Percentiles rank a stretch among this genome's conserved stretches.
These are phyloP conservation scores for Quercus gilva DNA, from an alignment of 306 rosid species.

Conservation along the genomic window DNA sequence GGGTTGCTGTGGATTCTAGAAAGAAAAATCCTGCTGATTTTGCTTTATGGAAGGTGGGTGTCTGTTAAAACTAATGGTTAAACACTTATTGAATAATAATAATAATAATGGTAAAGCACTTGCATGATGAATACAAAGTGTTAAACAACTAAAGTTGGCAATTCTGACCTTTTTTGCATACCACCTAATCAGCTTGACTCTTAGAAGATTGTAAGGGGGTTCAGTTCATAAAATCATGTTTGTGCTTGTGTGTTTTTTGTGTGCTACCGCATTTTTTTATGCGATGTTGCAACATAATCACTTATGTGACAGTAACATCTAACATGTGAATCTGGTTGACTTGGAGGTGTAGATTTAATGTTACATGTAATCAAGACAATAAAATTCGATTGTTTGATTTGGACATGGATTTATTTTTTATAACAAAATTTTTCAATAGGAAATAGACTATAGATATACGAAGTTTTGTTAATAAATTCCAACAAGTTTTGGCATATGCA, in stretches of 20 bases:
- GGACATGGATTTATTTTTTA: neutral
- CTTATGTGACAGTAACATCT: neutral
- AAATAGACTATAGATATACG: neutral
- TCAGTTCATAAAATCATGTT: neutral
- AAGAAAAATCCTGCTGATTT: constrained; percentile 96
- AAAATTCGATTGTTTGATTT: neutral
- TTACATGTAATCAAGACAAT: neutral
- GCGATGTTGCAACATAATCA: neutral
- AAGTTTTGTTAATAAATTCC: neutral
- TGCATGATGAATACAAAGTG: neutral
- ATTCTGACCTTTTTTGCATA: neutral
- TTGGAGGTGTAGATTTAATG: neutral
- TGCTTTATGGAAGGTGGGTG: constrained; percentile 91
- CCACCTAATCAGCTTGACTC: neutral
- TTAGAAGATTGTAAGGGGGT: neutral
- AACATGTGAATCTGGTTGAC: neutral
- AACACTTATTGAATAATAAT: neutral
- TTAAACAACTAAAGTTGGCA: neutral
- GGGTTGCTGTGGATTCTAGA: constrained; percentile 89
- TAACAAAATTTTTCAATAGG: neutral
- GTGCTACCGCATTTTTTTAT: neutral
- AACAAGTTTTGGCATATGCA: neutral
- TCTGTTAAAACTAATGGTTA: constrained; percentile 4
- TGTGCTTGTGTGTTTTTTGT: neutral
- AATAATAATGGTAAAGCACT: neutral